Conservation (phyloP, 176 grass and related monocot genomes). For the Zea mays region DNA sequence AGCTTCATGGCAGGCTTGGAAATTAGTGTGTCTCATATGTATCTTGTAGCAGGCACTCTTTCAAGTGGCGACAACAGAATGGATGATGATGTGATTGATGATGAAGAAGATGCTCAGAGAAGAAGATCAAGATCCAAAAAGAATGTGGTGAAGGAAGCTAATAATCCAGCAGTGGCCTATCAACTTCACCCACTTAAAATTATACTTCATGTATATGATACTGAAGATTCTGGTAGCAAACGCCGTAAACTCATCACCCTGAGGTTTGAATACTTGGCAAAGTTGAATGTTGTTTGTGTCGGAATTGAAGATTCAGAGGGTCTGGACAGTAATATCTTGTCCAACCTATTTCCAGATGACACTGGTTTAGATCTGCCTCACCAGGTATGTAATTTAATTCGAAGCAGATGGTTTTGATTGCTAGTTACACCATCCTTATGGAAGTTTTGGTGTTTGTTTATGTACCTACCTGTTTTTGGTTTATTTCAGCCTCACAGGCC, state of each 20-base stretch:
- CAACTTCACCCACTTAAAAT: slow-evolving; percentile 91
- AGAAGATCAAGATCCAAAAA: slow-evolving; percentile 88
- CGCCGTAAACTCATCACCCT: slow-evolving; percentile 51
- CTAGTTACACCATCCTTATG: slow-evolving; percentile 5
- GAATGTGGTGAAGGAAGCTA: slow-evolving; percentile 58
- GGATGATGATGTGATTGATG: slow-evolving; percentile 89
- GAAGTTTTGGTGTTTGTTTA: not conserved
- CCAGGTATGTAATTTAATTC: slow-evolving; percentile 49
- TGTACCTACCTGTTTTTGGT: not conserved
- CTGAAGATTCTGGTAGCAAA: slow-evolving; percentile 58
- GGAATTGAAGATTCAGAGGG: slow-evolving; percentile 70
- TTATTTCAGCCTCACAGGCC: not conserved
- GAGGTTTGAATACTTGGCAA: slow-evolving; percentile 87
- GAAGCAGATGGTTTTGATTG: slow-evolving; percentile 11
- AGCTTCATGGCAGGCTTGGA: not conserved
- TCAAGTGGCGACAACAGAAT: slow-evolving; percentile 62
- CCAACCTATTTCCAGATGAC: slow-evolving; percentile 98
- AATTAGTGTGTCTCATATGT: slow-evolving; percentile 19
- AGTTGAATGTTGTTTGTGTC: slow-evolving; percentile 89
- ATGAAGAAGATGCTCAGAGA: slow-evolving; percentile 90
- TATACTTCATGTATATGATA: slow-evolving; percentile 70
- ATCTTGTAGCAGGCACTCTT: slow-evolving; percentile 56
- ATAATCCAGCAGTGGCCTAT: slow-evolving; percentile 58
- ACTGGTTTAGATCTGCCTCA: slow-evolving; percentile 87
- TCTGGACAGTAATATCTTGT: slow-evolving; percentile 72